These are phyloP conservation scores for Lolium perenne DNA, from an alignment of 176 grass and related monocot species.

Conservation along the genomic window DNA sequence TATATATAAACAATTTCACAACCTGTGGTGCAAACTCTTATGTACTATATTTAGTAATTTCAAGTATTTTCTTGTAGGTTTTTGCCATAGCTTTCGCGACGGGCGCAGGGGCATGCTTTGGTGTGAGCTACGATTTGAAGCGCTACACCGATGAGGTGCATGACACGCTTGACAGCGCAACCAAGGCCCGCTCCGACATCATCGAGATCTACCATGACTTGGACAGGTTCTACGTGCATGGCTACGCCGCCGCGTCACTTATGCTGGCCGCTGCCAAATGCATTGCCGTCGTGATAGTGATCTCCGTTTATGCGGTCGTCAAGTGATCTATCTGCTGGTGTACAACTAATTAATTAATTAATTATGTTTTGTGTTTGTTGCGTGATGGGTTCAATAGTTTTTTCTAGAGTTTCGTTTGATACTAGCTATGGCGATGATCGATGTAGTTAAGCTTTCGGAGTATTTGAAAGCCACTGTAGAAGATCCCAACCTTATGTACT, in stretches of 20 bases:
- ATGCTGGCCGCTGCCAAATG: constrained; percentile 30
- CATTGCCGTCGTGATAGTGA: neutral
- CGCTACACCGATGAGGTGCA: neutral
- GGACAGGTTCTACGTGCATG: constrained; percentile 21
- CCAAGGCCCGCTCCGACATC: neutral
- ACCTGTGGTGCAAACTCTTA: neutral
- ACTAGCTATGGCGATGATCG: neutral
- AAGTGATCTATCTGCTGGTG: neutral
- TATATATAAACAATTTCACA: neutral
- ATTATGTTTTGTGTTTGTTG: too few species aligned
- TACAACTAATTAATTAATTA: neutral
- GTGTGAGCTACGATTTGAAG: constrained; percentile 16
- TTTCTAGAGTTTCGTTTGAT: neutral
- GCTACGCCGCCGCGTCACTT: neutral
- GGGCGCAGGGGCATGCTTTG: neutral
- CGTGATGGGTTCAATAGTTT: too few species aligned
- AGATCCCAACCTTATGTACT: neutral
- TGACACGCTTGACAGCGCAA: neutral
- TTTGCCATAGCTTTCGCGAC: neutral
- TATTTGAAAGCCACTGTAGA: neutral
- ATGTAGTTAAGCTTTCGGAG: neutral
- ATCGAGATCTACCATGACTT: neutral
- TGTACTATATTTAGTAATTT: too few species aligned
- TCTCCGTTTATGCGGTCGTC: constrained; percentile 28
- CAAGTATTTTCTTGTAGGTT: neutral